These are phyloP conservation scores for Aquanectria penicillioides DNA, from an alignment of 2,329 filamentous ascomycete genomes.

Conservation along the genomic window DNA sequence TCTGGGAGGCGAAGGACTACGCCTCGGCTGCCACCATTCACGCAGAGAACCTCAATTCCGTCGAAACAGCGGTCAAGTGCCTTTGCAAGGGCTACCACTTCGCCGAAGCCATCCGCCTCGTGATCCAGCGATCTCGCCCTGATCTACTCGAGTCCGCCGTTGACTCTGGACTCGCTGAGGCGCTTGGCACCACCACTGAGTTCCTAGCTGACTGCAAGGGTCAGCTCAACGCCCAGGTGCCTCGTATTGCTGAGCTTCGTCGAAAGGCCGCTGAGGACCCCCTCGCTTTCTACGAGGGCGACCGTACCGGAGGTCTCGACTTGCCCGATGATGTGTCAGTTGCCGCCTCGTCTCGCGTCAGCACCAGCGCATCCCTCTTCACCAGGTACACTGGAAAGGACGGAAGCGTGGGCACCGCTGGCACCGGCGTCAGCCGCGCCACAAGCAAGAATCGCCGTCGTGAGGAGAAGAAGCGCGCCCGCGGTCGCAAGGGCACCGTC, in stretches of 20 bases:
- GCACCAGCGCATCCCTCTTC: constrained; percentile 88
- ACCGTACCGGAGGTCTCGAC: constrained; percentile 70
- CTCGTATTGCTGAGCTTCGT: constrained; percentile 84
- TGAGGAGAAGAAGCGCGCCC: constrained; percentile 94
- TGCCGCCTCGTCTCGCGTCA: constrained; percentile 81
- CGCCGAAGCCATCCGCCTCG: constrained; percentile 85
- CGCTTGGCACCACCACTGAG: constrained; percentile 84
- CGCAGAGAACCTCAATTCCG: constrained; percentile 80
- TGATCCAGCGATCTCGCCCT: constrained; percentile 67
- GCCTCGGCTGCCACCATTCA: constrained; percentile 81
- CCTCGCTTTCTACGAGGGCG: constrained; percentile 87
- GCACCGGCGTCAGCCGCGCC: constrained; percentile 78
- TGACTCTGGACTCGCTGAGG: constrained; percentile 82
- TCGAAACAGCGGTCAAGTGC: constrained; percentile 75
- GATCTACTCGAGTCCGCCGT: constrained; percentile 75
- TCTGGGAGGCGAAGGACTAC: constrained; percentile 88
- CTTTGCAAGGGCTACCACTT: constrained; percentile 91
- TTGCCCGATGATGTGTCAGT: constrained; percentile 93
- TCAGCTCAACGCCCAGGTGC: constrained; percentile 86
- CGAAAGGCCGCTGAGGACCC: constrained; percentile 85
- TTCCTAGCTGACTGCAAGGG: constrained; percentile 91
- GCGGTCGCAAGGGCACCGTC: constrained; percentile 94
- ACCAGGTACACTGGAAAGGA: constrained; percentile 86
- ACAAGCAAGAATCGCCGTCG: constrained; percentile 88
- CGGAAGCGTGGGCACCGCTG: constrained; percentile 71